phyloP scores from a whole-genome alignment of 805 yeast genomes.

The Suhomyces sp. region DNA sequence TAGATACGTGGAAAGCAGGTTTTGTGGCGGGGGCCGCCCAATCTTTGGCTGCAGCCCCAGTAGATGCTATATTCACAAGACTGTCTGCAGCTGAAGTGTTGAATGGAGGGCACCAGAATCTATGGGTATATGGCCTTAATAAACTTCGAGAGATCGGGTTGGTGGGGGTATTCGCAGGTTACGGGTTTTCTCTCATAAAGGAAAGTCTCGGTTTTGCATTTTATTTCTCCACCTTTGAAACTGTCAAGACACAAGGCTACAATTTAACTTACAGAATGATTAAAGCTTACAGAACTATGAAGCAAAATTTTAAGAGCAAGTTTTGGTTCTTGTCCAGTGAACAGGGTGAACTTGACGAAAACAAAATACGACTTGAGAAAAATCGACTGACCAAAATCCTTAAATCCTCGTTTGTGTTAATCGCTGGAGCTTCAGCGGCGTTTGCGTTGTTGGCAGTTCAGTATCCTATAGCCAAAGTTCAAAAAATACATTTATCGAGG shows the following conservation, averaged over 20 bases:
- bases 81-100: constrained; percentile 73
- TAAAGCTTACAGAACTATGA: constrained; percentile 40
- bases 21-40: constrained; percentile 83
- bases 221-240: constrained; percentile 78
- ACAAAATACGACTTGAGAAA: constrained; percentile 26
- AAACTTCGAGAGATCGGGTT: constrained; percentile 73
- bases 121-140: constrained; percentile 73
- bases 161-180: constrained; percentile 88
- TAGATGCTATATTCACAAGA: constrained; percentile 86
- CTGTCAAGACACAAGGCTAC: constrained; percentile 67
- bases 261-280: constrained; percentile 45
- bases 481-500: constrained; percentile 72
- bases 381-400: constrained; percentile 47
- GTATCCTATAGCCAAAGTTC: constrained; percentile 78
- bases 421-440: constrained; percentile 90
- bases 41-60: constrained; percentile 88
- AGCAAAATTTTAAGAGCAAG: constrained; percentile 22
- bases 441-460: constrained; percentile 71
- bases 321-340: constrained; percentile 16
- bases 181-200: constrained; percentile 69
- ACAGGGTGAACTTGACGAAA: constrained; percentile 21
- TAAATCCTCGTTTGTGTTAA: constrained; percentile 63
- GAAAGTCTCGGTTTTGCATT: constrained; percentile 83
- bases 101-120: constrained; percentile 59
- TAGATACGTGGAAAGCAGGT: constrained; percentile 76